Evolutionary conservation across 2,329 filamentous ascomycete genomes (phyloP), one percentile per base, ranked within the genome.

Genomic region (Myrmaecium sp.): DNA sequence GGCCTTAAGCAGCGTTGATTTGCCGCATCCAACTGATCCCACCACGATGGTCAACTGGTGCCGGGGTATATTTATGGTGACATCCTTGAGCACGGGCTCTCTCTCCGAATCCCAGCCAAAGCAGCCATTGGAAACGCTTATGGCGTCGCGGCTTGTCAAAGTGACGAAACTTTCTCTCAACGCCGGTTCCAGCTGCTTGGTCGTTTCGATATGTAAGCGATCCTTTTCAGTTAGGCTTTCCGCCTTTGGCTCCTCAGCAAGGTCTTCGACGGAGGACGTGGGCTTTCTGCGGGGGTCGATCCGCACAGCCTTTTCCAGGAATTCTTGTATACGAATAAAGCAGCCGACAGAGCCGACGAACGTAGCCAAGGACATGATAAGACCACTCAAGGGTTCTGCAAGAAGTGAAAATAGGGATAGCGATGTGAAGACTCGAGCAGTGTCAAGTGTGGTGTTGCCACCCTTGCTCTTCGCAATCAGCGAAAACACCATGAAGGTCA

Each of bases 21-120:
- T 27, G 5, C 8, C 11, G 11, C n/a, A 14, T 14, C 17, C 40
- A n/a, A 39, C 35, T 12, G 25, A 30, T 11, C 39, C 38, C 20
- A 41, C 25, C 7, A 41, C 23, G 19, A 40, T 36, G 10, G 34
- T 35, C 10, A 28, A 8, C 30, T 14, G 18, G 6, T 14, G 18
- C 12, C 49, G 49, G 14, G 54, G 46, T 17, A 63, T 43, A 5
- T 36, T 42, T 17, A 62, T 35, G 5, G 46, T 52, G 29, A 62
- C 51, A 10, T 46, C 42, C 18, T 54, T 51, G 21, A 64, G 34
- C 12, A 51, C 37, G 1, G 59, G 44, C 4, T 49, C 44, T 23
- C 55, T 52, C 13, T 54, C 46, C 4, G 41, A 34, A 19, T 59
- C 52, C 59, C 61, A 66, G 6, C 54, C 53, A 37, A 64, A 64